Evolutionary conservation across 2,329 filamentous ascomycete genomes (phyloP).

Genomic region (Sporothrix pallida): DNA sequence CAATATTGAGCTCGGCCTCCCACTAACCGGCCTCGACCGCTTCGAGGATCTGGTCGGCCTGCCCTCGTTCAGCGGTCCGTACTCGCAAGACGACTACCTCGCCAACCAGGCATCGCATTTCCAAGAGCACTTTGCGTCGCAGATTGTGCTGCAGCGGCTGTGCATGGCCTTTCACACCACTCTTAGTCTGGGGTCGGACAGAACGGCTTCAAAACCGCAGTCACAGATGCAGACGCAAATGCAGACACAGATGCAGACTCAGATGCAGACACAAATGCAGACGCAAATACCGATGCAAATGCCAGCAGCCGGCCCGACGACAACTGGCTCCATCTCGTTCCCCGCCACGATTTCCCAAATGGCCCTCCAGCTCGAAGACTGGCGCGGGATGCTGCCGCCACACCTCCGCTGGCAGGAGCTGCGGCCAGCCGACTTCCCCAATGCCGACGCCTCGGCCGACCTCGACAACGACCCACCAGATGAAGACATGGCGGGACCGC

Average conservation of each 20-base stretch:
- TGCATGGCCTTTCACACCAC: conserved; percentile 56
- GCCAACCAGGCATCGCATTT: conserved; percentile 59
- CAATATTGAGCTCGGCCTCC: conserved; percentile 64
- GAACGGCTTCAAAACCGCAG: background rate
- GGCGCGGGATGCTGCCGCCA: conserved; percentile 61
- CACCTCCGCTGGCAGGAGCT: conserved; percentile 64
- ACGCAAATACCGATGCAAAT: background rate
- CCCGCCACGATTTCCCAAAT: conserved; percentile 57
- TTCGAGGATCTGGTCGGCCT: conserved; percentile 60
- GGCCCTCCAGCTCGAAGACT: conserved; percentile 60
- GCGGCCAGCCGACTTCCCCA: conserved; percentile 52
- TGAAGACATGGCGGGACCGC: conserved; percentile 10
- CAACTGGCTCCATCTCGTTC: background rate
- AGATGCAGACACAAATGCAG: background rate
- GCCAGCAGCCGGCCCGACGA: background rate
- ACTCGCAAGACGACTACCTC: conserved; percentile 54
- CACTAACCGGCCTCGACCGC: conserved; percentile 59
- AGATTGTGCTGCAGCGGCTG: conserved; percentile 62
- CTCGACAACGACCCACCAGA: background rate
- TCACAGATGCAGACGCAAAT: background rate
- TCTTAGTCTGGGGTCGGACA: background rate
- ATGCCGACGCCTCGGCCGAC: conserved; percentile 30
- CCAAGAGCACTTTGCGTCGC: conserved; percentile 64
- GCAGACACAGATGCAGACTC: background rate
- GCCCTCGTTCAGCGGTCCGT: conserved; percentile 57